phyloP scores from a whole-genome alignment of 768 basidiomycete species.

The Hygrocybe coccinea region DNA sequence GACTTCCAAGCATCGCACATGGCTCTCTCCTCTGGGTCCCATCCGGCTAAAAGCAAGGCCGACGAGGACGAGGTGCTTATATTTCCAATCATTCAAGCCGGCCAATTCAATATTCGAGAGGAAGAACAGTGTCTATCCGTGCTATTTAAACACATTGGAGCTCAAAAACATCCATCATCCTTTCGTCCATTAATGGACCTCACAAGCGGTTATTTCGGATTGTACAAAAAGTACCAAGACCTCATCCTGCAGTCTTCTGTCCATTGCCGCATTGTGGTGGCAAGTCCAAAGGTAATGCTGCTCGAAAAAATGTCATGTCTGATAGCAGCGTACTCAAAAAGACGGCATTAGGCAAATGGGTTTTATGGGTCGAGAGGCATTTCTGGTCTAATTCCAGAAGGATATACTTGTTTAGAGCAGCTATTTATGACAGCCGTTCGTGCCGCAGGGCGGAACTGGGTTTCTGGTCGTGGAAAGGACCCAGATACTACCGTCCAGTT shows the following conservation, averaged over 20 bases:
- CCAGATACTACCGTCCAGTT: constrained; percentile 56
- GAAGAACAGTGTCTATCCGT: constrained; percentile 63
- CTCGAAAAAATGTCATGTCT: constrained; percentile 16
- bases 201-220: constrained; percentile 93
- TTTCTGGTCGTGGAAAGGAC: constrained; percentile 15
- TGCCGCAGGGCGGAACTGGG: constrained; percentile 43
- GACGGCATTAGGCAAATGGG: constrained; percentile 97
- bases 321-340: constrained; percentile 3
- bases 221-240: constrained; percentile 75
- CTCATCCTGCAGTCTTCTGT: constrained; percentile 51
- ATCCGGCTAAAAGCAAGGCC: constrained; percentile 17
- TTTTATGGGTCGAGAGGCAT: constrained; percentile 87
- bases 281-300: constrained; percentile 71
- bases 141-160: constrained; percentile 50
- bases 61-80: constrained; percentile 42
- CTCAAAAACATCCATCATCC: constrained; percentile 2
- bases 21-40: neutral
- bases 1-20: constrained; percentile 51
- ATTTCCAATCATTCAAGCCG: constrained; percentile 84
- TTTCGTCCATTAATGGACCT: constrained; percentile 62
- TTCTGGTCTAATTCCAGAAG: constrained; percentile 92
- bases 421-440: constrained; percentile 68
- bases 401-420: constrained; percentile 84
- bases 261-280: constrained; percentile 71
- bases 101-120: constrained; percentile 80